Base-by-base conservation (phyloP, 257 asterid species). In the Knoxia roxburghii region DNA sequence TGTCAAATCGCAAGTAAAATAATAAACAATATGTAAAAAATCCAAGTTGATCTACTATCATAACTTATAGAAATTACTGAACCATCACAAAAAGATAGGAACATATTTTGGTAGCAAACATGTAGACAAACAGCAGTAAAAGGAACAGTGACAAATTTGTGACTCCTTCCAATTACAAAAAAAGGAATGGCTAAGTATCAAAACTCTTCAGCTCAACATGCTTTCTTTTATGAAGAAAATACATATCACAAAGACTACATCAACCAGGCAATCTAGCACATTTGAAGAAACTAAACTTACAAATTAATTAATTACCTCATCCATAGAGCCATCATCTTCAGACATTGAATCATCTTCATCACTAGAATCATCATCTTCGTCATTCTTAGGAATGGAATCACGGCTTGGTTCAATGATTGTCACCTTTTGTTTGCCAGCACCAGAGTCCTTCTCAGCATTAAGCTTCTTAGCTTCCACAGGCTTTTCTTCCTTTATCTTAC, bases 381-480 rank as follows among this genome's bases (percentile, higher is more conserved):
- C 95, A n/a, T 26, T 45, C 12, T 65, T 63, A 2, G 24, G 23
- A 46, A 33, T 33, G 52, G 7, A 70, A 46, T 45, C 76, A 20
- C 70, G 65, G 60, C 29, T 76, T 30, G 95, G 95, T 74, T 85
- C 87, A 12, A 63, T 79, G 69, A 85, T 84, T 77, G 73, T 82
- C 80, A 85, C 95, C 84, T 80, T 84, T 54, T 78, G 89, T 77
- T 85, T 86, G 68, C 80, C 90, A 60, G 80, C 74, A 65, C 68
- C 79, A 65, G 87, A 56, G 14, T 54, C 78, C 71, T 81, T 86
- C 14, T 70, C 69, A 45, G 80, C 79, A 45, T 58, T 78, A 23
- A 78, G 74, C 74, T 85, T 82, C 60, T 35, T 84, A 68, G 76
- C 49, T 49, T 65, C 89, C 14, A 57, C 81, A 29, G 90, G 77